Percentiles rank a stretch among this genome's conserved stretches.
Evolutionary conservation across 768 basidiomycete genomes (phyloP).

Genomic region (Trametes meyenii): DNA sequence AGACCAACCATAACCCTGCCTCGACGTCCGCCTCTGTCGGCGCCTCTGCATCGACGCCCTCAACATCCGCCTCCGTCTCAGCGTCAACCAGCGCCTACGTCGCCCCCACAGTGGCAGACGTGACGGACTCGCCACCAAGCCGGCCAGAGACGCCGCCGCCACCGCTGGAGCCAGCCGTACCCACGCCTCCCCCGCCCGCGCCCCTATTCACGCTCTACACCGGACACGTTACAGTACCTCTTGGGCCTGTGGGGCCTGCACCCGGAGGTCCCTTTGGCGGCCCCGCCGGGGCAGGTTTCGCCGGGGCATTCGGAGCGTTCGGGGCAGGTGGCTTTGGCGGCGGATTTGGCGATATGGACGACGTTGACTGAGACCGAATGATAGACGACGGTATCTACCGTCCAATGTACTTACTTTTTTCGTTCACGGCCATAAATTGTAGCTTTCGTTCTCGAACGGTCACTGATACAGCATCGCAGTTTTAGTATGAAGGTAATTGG

Average conservation of each 20-base stretch:
- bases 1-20: not conserved
- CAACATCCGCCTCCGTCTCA: constrained; percentile 1
- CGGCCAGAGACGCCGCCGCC: constrained; percentile 18
- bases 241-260: not conserved
- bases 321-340: not conserved
- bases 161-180: constrained; percentile 11
- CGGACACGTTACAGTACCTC: constrained; percentile 1
- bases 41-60: not conserved
- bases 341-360: constrained; percentile 20
- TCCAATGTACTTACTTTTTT: no score
- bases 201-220: constrained; percentile 21
- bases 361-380: constrained; percentile 19
- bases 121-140: not conserved
- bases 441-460: not conserved
- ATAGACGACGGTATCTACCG: not conserved
- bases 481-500: not conserved
- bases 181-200: not conserved
- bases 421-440: not conserved
- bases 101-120: not conserved
- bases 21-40: not conserved
- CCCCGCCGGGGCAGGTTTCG: not conserved
- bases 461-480: not conserved
- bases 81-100: not conserved
- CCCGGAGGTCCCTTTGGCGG: not conserved
- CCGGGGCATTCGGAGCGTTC: not conserved